phyloP scores from a whole-genome alignment of 129 eudicot species.

The Escallonia rubra region DNA sequence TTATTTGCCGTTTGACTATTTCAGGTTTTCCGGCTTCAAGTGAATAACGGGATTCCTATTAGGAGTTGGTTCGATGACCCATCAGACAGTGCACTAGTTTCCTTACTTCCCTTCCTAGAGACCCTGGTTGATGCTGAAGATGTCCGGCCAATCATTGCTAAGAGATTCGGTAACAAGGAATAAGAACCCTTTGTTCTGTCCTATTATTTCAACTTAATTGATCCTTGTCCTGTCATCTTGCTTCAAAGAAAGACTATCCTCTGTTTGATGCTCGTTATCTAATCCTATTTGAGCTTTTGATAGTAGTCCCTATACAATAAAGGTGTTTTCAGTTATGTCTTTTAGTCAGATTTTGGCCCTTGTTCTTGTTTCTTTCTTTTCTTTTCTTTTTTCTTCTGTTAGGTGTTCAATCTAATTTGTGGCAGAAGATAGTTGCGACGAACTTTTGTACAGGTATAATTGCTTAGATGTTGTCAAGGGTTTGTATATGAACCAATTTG shows the following conservation, averaged over 20 bases:
- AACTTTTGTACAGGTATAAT: conserved; percentile 61
- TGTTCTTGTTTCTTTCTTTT: conserved; percentile 16
- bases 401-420: conserved; percentile 39
- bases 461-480: conserved; percentile 23
- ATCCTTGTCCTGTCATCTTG: conserved; percentile 21
- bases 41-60: conserved; percentile 96
- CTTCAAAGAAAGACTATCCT: conserved; percentile 22
- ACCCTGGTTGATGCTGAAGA: conserved; percentile 82
- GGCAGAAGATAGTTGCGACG: conserved; percentile 35
- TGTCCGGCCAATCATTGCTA: conserved; percentile 92
- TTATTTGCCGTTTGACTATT: conserved; percentile 19
- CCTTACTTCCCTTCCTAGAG: conserved; percentile 88
- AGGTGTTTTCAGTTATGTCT: conserved; percentile 15
- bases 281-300: conserved; percentile 36
- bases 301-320: conserved; percentile 35
- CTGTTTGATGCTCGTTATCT: conserved; percentile 19
- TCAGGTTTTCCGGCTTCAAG: conserved; percentile 93
- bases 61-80: conserved; percentile 99
- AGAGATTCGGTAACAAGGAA: conserved; percentile 99
- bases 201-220: conserved; percentile 41
- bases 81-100: conserved; percentile 74
- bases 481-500: conserved; percentile 33
- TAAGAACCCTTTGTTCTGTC: conserved; percentile 68
- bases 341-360: conserved; percentile 17
- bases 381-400: conserved; percentile 19